Evolutionary conservation across 257 asterid species (phyloP).

Genomic region (Eustoma russellianum): DNA sequence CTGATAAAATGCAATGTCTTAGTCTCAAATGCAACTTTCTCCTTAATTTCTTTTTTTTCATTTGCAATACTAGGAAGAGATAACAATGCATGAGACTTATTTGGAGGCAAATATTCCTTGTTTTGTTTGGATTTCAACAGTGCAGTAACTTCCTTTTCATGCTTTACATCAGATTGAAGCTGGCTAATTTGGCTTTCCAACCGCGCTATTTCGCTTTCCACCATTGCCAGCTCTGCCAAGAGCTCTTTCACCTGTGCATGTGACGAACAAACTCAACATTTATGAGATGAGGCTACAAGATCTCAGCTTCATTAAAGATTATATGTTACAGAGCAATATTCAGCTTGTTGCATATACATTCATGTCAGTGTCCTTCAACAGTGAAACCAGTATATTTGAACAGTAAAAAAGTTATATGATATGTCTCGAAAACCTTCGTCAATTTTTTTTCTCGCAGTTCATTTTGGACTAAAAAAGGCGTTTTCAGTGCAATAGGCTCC

Average conservation of each 20-base stretch:
- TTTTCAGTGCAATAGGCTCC: no score
- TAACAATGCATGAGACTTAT: conserved; percentile 8
- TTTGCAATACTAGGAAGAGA: conserved; percentile 33
- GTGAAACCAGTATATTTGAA: no score
- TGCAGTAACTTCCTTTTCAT: conserved; percentile 26
- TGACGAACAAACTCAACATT: not conserved
- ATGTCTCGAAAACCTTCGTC: no score
- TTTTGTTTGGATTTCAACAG: conserved; percentile 20
- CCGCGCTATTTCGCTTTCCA: conserved; percentile 59
- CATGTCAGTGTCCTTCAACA: no score
- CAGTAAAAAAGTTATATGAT: no score
- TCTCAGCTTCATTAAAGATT: no score
- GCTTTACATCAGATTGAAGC: conserved; percentile 40
- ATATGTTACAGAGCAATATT: no score
- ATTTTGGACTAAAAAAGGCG: no score
- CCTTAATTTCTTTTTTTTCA: conserved; percentile 11
- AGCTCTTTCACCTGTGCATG: conserved; percentile 60
- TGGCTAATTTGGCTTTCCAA: conserved; percentile 59
- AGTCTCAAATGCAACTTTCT: conserved; percentile 35
- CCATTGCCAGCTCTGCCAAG: conserved; percentile 54
- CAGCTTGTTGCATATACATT: no score
- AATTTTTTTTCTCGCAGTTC: no score
- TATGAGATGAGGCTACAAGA: no score
- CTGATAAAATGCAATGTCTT: conserved; percentile 75
- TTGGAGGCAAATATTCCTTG: conserved; percentile 14